Evolutionary conservation across 352 stramenopile species (phyloP).

Genomic region (Globisporangium radiosum): DNA sequence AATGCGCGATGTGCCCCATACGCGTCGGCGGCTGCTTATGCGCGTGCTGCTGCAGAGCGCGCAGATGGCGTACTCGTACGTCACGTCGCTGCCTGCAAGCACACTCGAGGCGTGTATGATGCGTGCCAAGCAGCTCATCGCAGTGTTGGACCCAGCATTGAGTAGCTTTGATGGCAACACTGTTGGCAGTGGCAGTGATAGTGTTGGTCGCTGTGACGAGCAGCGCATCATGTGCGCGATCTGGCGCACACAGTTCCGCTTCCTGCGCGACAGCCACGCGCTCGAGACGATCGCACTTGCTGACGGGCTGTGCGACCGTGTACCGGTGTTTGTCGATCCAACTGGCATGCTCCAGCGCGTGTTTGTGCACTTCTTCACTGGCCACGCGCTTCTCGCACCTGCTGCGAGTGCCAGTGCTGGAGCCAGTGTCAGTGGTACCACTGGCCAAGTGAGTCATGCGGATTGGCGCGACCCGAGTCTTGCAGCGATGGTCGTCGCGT

Average conservation of each 20-base stretch:
- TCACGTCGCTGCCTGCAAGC: neutral
- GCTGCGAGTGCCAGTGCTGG: neutral
- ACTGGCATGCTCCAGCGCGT: constrained; percentile 35
- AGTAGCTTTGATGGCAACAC: neutral
- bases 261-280: constrained; percentile 15
- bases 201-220: neutral
- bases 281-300: constrained; percentile 16
- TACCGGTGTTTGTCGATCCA: constrained; percentile 39
- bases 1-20: neutral
- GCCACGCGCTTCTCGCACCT: constrained; percentile 23
- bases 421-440: constrained; percentile 5
- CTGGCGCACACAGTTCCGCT: constrained; percentile 32
- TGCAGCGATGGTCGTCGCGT: constrained; percentile 24
- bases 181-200: neutral
- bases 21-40: neutral
- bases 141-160: neutral
- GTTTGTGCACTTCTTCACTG: constrained; percentile 45
- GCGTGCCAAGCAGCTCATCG: constrained; percentile 1
- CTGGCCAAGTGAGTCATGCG: constrained; percentile 2
- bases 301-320: constrained; percentile 25
- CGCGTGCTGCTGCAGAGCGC: constrained; percentile 7
- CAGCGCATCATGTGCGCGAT: constrained; percentile 14
- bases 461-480: constrained; percentile 7
- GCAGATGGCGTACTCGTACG: constrained; percentile 11
- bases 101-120: neutral